Evolutionary conservation across 306 rosid species (phyloP).

Genomic region (Quercus engelmannii): DNA sequence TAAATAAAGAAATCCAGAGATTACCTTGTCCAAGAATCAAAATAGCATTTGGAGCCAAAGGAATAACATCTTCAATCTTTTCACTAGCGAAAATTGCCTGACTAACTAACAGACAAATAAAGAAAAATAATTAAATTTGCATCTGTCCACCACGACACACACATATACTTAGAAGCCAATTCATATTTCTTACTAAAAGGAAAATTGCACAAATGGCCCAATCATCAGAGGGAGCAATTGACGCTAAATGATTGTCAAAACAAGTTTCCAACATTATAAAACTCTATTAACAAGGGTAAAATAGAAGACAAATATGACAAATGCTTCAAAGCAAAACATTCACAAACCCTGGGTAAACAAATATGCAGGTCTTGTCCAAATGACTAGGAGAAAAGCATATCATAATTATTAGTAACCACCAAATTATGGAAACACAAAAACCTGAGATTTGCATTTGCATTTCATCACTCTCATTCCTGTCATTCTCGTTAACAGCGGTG

Average conservation of each 20-base stretch:
- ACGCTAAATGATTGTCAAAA: neutral
- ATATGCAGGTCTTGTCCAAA: neutral
- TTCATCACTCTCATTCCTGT: conserved; percentile 49
- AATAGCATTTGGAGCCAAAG: conserved; percentile 63
- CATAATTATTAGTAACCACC: conserved; percentile 1
- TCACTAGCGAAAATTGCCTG: conserved; percentile 67
- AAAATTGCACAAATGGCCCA: neutral
- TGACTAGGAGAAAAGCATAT: neutral
- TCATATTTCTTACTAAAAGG: too few relatives aligned
- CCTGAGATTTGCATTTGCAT: conserved; percentile 59
- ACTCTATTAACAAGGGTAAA: neutral
- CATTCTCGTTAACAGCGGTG: conserved; percentile 34
- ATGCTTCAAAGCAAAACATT: neutral
- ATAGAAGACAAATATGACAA: neutral
- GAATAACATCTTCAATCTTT: conserved; percentile 71
- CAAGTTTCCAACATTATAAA: conserved; percentile 3
- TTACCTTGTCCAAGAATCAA: conserved; percentile 94
- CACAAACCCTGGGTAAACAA: neutral
- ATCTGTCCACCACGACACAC: neutral
- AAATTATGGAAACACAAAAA: conserved; percentile 23
- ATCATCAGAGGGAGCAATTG: neutral
- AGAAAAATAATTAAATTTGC: neutral
- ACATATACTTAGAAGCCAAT: too few relatives aligned
- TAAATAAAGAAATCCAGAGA: neutral
- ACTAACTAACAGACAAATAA: conserved; percentile 42